These are phyloP conservation scores for Colletotrichum tabaci DNA, from an alignment of 2,329 filamentous ascomycete species.

Conservation along the genomic window DNA sequence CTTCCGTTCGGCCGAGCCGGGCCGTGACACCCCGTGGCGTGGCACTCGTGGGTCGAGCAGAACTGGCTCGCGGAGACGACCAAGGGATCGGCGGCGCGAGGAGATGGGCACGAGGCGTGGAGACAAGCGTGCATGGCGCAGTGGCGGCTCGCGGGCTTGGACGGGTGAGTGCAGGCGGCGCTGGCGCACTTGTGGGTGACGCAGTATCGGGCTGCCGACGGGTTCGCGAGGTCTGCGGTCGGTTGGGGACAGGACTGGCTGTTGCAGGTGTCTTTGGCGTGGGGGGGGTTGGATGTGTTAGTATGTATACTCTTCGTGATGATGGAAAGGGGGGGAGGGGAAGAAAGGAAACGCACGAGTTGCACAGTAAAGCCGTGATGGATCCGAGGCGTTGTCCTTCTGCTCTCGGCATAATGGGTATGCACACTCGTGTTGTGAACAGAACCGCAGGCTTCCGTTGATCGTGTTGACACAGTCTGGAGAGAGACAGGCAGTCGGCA, in stretches of 20 bases:
- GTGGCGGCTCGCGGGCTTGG: constrained; percentile 20
- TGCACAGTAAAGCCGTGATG: constrained; percentile 28
- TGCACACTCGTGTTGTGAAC: constrained; percentile 37
- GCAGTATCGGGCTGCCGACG: constrained; percentile 27
- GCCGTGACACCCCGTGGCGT: not conserved
- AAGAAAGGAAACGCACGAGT: constrained; percentile 17
- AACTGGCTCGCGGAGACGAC: constrained; percentile 18
- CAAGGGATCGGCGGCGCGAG: constrained; percentile 39
- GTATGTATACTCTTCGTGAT: not conserved
- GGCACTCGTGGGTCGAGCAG: constrained; percentile 40
- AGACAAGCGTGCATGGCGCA: constrained; percentile 42
- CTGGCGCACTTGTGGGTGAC: constrained; percentile 36
- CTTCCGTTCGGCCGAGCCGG: not conserved
- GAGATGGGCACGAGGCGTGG: constrained; percentile 24
- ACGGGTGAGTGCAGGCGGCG: constrained; percentile 23
- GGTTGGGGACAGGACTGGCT: constrained; percentile 29
- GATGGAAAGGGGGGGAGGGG: not conserved
- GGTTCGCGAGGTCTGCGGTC: constrained; percentile 23
- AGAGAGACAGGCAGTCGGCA: constrained; percentile 1
- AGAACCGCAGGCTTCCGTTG: constrained; percentile 16
- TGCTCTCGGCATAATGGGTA: constrained; percentile 32
- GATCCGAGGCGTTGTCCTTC: constrained; percentile 20
- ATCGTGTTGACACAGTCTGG: constrained; percentile 11
- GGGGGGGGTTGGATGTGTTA: not conserved
- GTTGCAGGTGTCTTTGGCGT: constrained; percentile 31